phyloP scores from a whole-genome alignment of 2,329 filamentous ascomycete species.

The Calonectria hawksworthii region DNA sequence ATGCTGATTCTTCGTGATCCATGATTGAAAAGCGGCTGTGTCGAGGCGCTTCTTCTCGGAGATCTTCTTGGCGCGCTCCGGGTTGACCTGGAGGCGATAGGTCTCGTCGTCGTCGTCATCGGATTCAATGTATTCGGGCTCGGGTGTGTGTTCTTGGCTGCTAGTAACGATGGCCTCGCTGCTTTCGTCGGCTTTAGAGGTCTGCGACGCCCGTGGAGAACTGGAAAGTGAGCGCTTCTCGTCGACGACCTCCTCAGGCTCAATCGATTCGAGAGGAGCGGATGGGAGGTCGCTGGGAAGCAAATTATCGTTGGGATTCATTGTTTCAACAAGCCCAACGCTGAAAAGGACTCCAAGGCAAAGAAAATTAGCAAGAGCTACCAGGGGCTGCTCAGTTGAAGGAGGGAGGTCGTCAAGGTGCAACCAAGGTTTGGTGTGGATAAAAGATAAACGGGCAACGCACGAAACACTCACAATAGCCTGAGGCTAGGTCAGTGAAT shows the following conservation, averaged over 20 bases:
- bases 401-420: background rate
- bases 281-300: background rate
- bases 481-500: background rate
- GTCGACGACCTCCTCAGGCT: background rate
- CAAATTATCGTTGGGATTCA: background rate
- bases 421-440: background rate
- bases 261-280: background rate
- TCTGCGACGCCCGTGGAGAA: background rate
- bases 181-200: background rate
- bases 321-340: background rate
- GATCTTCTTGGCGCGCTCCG: conserved; percentile 52
- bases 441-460: background rate
- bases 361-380: background rate
- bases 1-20: conserved; percentile 53
- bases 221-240: background rate
- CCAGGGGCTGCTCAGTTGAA: background rate
- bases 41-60: conserved; percentile 65
- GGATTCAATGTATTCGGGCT: conserved; percentile 32
- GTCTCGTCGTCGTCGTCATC: conserved; percentile 44
- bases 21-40: conserved; percentile 63
- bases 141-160: background rate
- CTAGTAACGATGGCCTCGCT: background rate
- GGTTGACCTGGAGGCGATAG: conserved; percentile 48
- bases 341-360: background rate
- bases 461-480: background rate